phyloP scores from a whole-genome alignment of 768 basidiomycete genomes.

The Hygrocybe punicea region DNA sequence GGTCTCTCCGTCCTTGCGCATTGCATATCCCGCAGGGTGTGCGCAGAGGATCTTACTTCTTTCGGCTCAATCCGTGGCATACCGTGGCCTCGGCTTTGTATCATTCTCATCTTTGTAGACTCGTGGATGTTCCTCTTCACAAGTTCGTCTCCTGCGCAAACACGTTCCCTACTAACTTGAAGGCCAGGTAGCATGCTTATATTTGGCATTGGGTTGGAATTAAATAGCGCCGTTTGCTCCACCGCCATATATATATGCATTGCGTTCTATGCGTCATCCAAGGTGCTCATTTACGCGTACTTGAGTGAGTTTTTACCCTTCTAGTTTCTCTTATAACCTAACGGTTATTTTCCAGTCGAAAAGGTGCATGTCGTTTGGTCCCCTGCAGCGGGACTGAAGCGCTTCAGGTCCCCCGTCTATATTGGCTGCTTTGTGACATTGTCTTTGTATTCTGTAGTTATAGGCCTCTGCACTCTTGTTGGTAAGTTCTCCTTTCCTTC shows the following conservation, averaged over 20 bases:
- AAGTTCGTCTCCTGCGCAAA: constrained; percentile 25
- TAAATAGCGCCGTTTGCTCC: constrained; percentile 35
- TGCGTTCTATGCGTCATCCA: constrained; percentile 40
- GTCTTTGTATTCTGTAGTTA: constrained; percentile 37
- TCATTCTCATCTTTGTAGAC: constrained; percentile 40
- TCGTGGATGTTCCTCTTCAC: constrained; percentile 45
- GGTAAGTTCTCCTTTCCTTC: neutral
- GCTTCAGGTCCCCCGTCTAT: constrained; percentile 43
- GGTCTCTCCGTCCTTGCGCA: neutral
- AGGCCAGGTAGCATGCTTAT: constrained; percentile 41
- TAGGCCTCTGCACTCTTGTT: constrained; percentile 34
- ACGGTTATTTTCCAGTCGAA: constrained; percentile 32
- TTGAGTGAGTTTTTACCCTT: constrained; percentile 30
- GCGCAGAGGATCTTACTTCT: neutral
- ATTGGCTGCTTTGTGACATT: constrained; percentile 38
- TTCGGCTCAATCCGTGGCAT: neutral
- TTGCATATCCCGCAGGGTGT: neutral
- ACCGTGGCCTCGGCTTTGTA: constrained; percentile 38
- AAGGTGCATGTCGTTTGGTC: constrained; percentile 49
- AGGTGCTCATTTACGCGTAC: constrained; percentile 48
- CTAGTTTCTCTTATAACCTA: neutral
- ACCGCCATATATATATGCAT: constrained; percentile 46
- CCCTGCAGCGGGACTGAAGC: constrained; percentile 26
- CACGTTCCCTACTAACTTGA: neutral
- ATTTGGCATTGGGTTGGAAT: constrained; percentile 44